phyloP scores from a whole-genome alignment of 1,284 basidiomycete genomes.

The Peniophora sp. region DNA sequence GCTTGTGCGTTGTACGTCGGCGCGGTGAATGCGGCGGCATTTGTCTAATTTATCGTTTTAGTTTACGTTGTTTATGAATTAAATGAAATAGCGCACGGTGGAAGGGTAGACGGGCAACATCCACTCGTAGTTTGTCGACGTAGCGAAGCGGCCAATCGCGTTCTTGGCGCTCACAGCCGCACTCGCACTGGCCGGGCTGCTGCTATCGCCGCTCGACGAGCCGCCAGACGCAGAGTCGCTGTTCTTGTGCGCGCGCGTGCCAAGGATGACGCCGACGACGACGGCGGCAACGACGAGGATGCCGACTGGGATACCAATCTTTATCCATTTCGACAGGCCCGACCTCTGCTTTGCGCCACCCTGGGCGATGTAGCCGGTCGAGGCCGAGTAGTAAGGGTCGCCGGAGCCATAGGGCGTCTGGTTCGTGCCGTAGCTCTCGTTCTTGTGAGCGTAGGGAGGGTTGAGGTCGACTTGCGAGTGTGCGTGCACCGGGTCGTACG shows the following conservation, averaged over 20 bases:
- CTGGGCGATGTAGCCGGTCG: slow-evolving; percentile 61
- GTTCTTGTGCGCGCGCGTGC: slow-evolving; percentile 39
- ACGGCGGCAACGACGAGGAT: slow-evolving; percentile 66
- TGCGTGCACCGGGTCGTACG: neutral
- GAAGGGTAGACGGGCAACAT: slow-evolving; percentile 86
- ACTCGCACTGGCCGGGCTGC: slow-evolving; percentile 27
- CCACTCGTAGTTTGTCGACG: slow-evolving; percentile 65
- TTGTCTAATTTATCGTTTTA: slow-evolving; percentile 49
- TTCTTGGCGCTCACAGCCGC: slow-evolving; percentile 51
- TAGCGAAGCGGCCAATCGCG: slow-evolving; percentile 59
- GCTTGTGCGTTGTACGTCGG: slow-evolving; percentile 63
- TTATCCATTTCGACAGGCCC: slow-evolving; percentile 48
- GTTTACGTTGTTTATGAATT: neutral
- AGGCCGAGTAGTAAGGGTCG: slow-evolving; percentile 60
- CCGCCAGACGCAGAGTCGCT: slow-evolving; percentile 14
- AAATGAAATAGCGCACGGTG: slow-evolving; percentile 52
- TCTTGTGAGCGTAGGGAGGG: neutral
- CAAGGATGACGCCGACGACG: slow-evolving; percentile 75
- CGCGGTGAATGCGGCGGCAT: slow-evolving; percentile 64
- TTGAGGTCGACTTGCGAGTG: neutral
- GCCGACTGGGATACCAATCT: slow-evolving; percentile 56
- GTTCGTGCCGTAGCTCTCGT: slow-evolving; percentile 1
- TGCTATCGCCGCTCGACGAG: slow-evolving; percentile 17
- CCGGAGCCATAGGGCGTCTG: slow-evolving; percentile 42
- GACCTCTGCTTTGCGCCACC: slow-evolving; percentile 44